Percentiles rank a stretch among this genome's conserved stretches.
These are phyloP conservation scores for Kwoniella pini DNA, from an alignment of 768 basidiomycete genomes.

Conservation along the genomic window DNA sequence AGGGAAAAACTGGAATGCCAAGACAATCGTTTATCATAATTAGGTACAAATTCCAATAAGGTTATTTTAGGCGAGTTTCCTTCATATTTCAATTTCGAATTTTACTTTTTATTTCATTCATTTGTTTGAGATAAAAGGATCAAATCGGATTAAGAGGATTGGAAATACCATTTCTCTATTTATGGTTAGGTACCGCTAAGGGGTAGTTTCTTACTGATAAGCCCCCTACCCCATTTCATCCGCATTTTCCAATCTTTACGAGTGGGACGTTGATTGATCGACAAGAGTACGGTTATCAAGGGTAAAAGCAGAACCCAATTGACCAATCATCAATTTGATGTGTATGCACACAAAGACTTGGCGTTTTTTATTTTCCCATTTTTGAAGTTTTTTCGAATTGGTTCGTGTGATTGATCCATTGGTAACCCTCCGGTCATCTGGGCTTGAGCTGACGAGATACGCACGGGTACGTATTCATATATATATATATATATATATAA, in stretches of 20 bases:
- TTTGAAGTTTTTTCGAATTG: not conserved
- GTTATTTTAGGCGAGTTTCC: constrained; percentile 3
- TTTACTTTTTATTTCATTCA: too few species aligned
- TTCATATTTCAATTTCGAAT: not conserved
- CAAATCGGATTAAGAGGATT: not conserved
- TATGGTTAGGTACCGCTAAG: not conserved
- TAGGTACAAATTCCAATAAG: not conserved
- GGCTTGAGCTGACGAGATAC: not conserved
- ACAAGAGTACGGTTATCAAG: not conserved
- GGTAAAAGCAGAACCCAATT: not conserved
- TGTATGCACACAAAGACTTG: too few species aligned
- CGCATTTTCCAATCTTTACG: not conserved
- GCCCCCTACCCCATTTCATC: not conserved
- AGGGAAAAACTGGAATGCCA: not conserved
- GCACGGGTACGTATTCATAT: not conserved
- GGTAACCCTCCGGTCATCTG: not conserved
- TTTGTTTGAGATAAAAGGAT: not conserved
- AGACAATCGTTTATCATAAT: not conserved
- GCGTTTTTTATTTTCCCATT: too few species aligned
- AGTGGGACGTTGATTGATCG: not conserved
- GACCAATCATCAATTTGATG: not conserved
- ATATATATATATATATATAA: constrained; percentile 1
- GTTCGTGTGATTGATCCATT: constrained; percentile 2
- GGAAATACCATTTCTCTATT: not conserved
- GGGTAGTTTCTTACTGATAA: not conserved